These are phyloP conservation scores for Cenchrus fungigraminus DNA, from an alignment of 176 grass and related monocot genomes.

Conservation along the genomic window DNA sequence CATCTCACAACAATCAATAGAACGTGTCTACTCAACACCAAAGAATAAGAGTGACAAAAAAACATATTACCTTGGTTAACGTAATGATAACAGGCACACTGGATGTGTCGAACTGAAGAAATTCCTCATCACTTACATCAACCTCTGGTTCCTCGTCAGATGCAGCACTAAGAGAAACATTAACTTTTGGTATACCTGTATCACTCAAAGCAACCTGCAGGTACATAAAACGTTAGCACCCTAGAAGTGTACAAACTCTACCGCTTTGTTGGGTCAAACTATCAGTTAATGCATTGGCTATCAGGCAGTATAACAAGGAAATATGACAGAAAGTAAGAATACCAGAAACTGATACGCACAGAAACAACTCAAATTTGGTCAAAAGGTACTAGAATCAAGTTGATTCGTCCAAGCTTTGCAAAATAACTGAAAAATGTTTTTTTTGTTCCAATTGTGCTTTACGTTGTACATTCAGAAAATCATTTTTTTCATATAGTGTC, in stretches of 20 bases:
- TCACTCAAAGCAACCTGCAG: slow-evolving; percentile 86
- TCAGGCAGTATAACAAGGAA: slow-evolving; percentile 21
- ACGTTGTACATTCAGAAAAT: neutral
- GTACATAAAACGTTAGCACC: slow-evolving; percentile 18
- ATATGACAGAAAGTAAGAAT: neutral
- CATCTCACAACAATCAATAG: slow-evolving; percentile 3
- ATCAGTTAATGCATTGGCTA: slow-evolving; percentile 18
- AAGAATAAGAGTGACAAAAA: neutral
- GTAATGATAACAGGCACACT: slow-evolving; percentile 87
- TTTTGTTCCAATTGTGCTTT: neutral
- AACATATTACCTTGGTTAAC: slow-evolving; percentile 74
- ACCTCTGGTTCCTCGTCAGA: slow-evolving; percentile 82
- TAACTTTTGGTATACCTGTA: slow-evolving; percentile 95
- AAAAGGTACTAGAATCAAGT: neutral
- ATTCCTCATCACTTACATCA: slow-evolving; percentile 84
- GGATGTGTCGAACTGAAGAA: slow-evolving; percentile 95
- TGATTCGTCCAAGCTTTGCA: neutral
- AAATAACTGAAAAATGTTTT: neutral
- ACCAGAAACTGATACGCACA: neutral
- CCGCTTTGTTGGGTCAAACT: slow-evolving; percentile 1
- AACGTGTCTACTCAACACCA: neutral
- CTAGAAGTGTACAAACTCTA: neutral
- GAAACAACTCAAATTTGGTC: neutral
- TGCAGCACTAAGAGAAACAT: slow-evolving; percentile 60
- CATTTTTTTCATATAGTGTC: too few relatives aligned